Percentiles rank a stretch among this genome's conserved stretches.
phyloP scores from a whole-genome alignment of 257 asterid genomes.

The Salvia hispanica region DNA sequence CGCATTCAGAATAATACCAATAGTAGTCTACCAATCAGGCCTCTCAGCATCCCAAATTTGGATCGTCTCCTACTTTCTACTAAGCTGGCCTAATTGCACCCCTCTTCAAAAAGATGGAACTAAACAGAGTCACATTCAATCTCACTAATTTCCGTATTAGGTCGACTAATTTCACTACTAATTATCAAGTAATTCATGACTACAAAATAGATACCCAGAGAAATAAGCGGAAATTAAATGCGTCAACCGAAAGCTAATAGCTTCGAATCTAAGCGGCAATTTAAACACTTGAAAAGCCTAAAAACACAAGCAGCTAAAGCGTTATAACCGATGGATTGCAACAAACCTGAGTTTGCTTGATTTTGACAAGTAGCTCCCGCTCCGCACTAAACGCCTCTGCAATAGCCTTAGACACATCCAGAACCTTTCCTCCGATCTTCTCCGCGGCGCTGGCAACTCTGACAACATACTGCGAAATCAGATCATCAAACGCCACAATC shows the following conservation, averaged over 20 bases:
- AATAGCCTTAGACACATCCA: constrained; percentile 64
- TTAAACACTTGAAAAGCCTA: not conserved
- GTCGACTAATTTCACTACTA: not conserved
- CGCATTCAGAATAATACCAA: not conserved
- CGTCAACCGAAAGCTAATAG: constrained; percentile 15
- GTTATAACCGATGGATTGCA: not conserved
- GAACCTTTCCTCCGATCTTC: constrained; percentile 86
- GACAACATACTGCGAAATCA: constrained; percentile 58
- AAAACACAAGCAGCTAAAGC: constrained; percentile 3
- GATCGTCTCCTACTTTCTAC: constrained; percentile 9
- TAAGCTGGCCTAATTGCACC: not conserved
- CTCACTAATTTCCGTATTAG: not conserved
- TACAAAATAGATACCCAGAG: constrained; percentile 1
- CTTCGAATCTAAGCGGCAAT: constrained; percentile 10
- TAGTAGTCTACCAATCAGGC: constrained; percentile 11
- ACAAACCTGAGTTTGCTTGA: constrained; percentile 71
- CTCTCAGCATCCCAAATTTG: not conserved
- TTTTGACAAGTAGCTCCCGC: constrained; percentile 75
- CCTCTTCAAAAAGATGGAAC: not conserved
- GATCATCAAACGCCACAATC: constrained; percentile 73
- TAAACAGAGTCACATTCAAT: not conserved
- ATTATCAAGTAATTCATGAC: constrained; percentile 5
- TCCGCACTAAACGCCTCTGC: constrained; percentile 68
- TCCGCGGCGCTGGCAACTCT: constrained; percentile 66
- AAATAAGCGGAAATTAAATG: constrained; percentile 2